Conservation (phyloP, 202 grass and related monocot species). For the Eragrostis tef region DNA sequence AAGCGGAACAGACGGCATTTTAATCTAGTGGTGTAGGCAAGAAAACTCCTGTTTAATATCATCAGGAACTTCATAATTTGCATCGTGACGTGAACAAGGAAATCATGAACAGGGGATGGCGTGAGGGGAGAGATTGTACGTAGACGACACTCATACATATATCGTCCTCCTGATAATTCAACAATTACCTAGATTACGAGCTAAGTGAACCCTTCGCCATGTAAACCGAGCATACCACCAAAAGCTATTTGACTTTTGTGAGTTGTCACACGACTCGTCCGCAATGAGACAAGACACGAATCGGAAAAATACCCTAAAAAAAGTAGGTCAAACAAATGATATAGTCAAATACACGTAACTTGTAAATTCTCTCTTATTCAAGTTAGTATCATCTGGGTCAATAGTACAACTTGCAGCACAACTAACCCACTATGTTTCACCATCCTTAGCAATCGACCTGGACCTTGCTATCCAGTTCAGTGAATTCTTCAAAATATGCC, state of each 20-base stretch:
- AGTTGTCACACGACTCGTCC: background rate
- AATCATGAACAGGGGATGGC: too few species aligned
- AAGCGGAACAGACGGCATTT: too few species aligned
- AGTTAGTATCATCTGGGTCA: background rate
- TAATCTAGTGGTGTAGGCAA: too few species aligned
- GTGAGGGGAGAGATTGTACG: too few species aligned
- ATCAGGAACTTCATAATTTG: too few species aligned
- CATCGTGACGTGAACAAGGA: too few species aligned
- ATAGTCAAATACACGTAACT: background rate
- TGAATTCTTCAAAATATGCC: conserved; percentile 86
- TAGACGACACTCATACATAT: too few species aligned
- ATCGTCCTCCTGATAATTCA: too few species aligned
- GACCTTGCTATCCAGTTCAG: conserved; percentile 74
- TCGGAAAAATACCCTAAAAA: background rate
- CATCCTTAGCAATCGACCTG: conserved; percentile 60
- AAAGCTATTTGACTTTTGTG: background rate
- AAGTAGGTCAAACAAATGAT: background rate
- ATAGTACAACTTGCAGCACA: conserved; percentile 27
- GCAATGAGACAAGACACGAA: background rate
- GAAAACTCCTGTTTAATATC: too few species aligned
- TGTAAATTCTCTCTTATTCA: background rate
- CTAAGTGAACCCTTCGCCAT: background rate
- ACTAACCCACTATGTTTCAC: conserved; percentile 14
- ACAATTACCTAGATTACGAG: too few species aligned
- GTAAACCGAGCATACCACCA: too few species aligned